Base-by-base conservation (phyloP, 2,329 filamentous ascomycete genomes). In the Xylaria sp. region DNA sequence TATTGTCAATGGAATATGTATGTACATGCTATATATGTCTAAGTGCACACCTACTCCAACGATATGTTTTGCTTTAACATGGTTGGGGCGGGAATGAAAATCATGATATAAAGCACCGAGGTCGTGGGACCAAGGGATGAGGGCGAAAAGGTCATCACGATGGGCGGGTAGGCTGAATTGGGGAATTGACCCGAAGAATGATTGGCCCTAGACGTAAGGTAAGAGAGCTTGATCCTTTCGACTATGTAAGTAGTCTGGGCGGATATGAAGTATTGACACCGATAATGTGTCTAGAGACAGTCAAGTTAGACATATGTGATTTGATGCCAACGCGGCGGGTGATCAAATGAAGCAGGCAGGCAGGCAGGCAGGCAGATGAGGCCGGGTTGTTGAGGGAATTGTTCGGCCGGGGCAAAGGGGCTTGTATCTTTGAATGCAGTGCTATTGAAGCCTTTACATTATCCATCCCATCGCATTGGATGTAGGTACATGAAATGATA, bases 1-100 rank as follows among this genome's bases (percentile, higher is more conserved):
- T 58, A 52, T 52, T 44, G 46, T 55, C 46, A 51, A 52, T 39
- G n/a, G n/a, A n/a, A n/a, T n/a, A n/a, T n/a, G n/a, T n/a, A n/a
- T n/a, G n/a, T n/a, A n/a, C n/a, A n/a, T n/a, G 24, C 24, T 9
- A 6, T 26, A 26, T 26, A 7, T 34, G n/a, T 34, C 21, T 53
- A 24, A 38, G 24, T 39, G 39, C 19, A 38, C 34, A 34, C 42
- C 38, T 39, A 37, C 26, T 34, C 29, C 29, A 7, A 34, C 11
- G 6, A 34, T 34, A 34, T 13, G 8, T 34, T 34, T 13, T 7
- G 11, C 29, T 34, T 34, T 34, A 13, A 34, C 29, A 13, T 6
- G 11, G 29, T 13, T 13, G 24, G 24, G 24, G 24, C 29, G 29
- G 29, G 29, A 34, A 34, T 34, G 29, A 26, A 26, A 26, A 26